Evolutionary conservation across 2,329 filamentous ascomycete species (phyloP), one percentile per base, ranked within the genome.

Genomic region (Neofusicoccum kwambonambiense): DNA sequence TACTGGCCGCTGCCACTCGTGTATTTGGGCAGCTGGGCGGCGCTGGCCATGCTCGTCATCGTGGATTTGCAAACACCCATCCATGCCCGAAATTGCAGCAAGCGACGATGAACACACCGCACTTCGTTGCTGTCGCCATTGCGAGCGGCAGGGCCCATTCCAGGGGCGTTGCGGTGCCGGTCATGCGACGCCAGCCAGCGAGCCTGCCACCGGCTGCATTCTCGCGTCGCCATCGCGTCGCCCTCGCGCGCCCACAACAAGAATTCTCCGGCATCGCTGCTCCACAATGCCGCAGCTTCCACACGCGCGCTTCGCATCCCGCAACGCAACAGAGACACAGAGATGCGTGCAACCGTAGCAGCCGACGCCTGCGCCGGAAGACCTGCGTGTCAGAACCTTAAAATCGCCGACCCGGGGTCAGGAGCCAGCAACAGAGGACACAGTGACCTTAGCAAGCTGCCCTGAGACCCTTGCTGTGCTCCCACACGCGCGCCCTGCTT

Each of bases 381-480:
- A 60, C 27, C 42, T 60, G 56, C 56, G 56, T 60, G 56, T 60
- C 56, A 60, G 56, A 60, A 60, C 56, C 56, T 60, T 60, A 60
- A 60, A 47, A n/a, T 11, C 42, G 42, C 42, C 41, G 22, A 19
- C 56, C 56, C 39, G 42, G 31, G 15, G 31, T 22, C 15, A 17
- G 52, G 22, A 17, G 42, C 37, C 52, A 13, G 39, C 39, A 34
- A 42, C 39, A 57, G 39, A 31, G 5, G 42, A 35, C n/a, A 31
- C 56, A 47, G 22, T 7, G 35, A 19, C 44, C 42, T 34, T 52
- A 34, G 3, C 35, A 52, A 15, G 22, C 35, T 44, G 47, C 35
- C 31, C 39, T 51, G 9, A 42, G 47, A 62, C 41, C 49, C 49
- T 54, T 63, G 60, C 45, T 19, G 9, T 39, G 37, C 42, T 44